phyloP scores from a whole-genome alignment of 2,329 filamentous ascomycete species.

The Domatiomyces globalis region DNA sequence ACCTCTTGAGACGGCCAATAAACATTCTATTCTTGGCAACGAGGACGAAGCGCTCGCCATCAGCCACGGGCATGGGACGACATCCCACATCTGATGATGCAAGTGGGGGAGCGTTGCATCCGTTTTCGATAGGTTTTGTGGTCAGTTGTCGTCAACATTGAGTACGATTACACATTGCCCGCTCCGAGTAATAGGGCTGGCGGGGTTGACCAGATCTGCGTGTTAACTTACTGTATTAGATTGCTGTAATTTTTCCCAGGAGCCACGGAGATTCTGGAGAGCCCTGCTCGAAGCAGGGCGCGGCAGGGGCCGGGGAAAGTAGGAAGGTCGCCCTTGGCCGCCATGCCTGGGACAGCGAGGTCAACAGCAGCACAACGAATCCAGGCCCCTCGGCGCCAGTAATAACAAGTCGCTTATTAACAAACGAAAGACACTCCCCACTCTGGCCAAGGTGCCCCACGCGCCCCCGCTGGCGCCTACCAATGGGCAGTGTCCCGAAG shows the following conservation, averaged over 20 bases:
- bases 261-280: background rate
- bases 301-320: background rate
- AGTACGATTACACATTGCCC: background rate
- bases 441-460: slow-evolving; percentile 3
- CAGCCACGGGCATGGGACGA: background rate
- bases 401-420: background rate
- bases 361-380: too few relatives aligned
- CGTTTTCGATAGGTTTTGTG: background rate
- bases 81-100: background rate
- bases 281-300: background rate
- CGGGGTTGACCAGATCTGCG: background rate
- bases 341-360: background rate
- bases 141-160: background rate
- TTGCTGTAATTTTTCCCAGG: too few relatives aligned
- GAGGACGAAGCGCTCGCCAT: background rate
- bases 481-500: background rate
- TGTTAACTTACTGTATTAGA: too few relatives aligned
- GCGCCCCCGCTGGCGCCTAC: slow-evolving; percentile 8
- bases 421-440: background rate
- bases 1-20: background rate
- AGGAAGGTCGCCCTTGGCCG: background rate
- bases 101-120: background rate
- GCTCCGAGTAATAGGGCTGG: background rate
- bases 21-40: background rate
- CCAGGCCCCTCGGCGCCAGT: too few relatives aligned